These are phyloP conservation scores for Sinapis alba DNA, from an alignment of 441 rosid genomes.

Conservation along the genomic window DNA sequence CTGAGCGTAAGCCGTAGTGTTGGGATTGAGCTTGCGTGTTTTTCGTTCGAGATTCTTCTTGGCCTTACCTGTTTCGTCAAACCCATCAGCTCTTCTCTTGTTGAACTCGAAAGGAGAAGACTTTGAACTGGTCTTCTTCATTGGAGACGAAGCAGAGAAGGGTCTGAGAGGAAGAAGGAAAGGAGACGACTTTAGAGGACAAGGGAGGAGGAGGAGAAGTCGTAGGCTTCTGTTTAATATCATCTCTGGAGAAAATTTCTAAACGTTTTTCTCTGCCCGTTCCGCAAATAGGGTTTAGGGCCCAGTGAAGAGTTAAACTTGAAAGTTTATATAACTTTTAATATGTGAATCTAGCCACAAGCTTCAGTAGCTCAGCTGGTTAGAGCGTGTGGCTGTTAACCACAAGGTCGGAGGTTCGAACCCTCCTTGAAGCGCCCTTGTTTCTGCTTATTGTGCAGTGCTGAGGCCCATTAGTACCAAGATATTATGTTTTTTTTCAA, in stretches of 20 bases:
- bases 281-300: conserved; percentile 31
- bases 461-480: too few species aligned
- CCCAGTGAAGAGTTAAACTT: neutral
- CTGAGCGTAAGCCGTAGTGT: conserved; percentile 83
- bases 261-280: neutral
- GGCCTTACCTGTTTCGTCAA: conserved; percentile 49
- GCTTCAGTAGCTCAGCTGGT: conserved; percentile 63
- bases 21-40: conserved; percentile 72
- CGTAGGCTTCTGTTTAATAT: conserved; percentile 31
- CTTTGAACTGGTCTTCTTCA: conserved; percentile 46
- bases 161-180: conserved; percentile 21
- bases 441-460: too few species aligned
- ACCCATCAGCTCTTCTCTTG: conserved; percentile 78
- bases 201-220: conserved; percentile 16
- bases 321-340: neutral
- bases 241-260: neutral
- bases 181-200: conserved; percentile 29
- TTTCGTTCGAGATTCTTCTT: conserved; percentile 64
- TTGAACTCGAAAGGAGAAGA: conserved; percentile 58
- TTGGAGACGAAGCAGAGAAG: conserved; percentile 61
- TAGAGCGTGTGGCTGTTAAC: conserved; percentile 80
- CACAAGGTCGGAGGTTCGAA: conserved; percentile 71
- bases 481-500: too few species aligned
- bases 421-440: conserved; percentile 52
- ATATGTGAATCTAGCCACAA: fast-evolving